These are phyloP conservation scores for Jatropha curcas DNA, from an alignment of 345 rosid species.

Conservation along the genomic window DNA sequence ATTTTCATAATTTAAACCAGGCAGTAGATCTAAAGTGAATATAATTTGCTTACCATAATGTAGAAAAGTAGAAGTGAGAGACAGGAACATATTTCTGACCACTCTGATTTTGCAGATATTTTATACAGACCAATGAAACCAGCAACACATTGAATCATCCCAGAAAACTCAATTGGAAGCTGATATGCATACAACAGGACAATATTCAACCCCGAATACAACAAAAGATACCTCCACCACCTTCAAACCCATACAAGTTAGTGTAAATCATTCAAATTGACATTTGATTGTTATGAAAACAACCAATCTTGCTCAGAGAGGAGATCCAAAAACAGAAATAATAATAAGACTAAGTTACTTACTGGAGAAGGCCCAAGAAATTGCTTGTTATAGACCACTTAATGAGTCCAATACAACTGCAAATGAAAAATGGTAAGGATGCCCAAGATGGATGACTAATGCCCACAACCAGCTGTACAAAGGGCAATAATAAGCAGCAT, in stretches of 20 bases:
- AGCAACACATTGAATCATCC: constrained; percentile 30
- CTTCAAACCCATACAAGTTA: constrained; percentile 35
- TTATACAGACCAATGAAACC: constrained; percentile 47
- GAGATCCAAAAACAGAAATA: background rate
- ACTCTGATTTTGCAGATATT: constrained; percentile 43
- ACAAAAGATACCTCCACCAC: constrained; percentile 52
- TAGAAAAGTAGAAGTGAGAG: constrained; percentile 47
- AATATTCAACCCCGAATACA: constrained; percentile 50
- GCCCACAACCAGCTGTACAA: constrained; percentile 47
- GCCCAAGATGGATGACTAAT: constrained; percentile 61
- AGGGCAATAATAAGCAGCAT: constrained; percentile 50
- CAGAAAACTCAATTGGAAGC: constrained; percentile 41
- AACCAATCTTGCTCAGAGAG: background rate
- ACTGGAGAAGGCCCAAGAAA: constrained; percentile 54
- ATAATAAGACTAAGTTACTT: constrained; percentile 28
- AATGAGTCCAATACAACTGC: constrained; percentile 50
- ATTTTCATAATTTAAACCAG: background rate
- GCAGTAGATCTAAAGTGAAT: background rate
- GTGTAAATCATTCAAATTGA: constrained; percentile 14
- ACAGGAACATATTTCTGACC: constrained; percentile 48
- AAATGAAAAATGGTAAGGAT: constrained; percentile 56
- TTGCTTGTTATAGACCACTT: constrained; percentile 60
- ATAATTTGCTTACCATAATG: constrained; percentile 41
- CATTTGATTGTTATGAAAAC: constrained; percentile 11
- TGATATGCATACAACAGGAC: constrained; percentile 49